phyloP scores from a whole-genome alignment of 1,284 basidiomycete species.

The Tilletia horrida region DNA sequence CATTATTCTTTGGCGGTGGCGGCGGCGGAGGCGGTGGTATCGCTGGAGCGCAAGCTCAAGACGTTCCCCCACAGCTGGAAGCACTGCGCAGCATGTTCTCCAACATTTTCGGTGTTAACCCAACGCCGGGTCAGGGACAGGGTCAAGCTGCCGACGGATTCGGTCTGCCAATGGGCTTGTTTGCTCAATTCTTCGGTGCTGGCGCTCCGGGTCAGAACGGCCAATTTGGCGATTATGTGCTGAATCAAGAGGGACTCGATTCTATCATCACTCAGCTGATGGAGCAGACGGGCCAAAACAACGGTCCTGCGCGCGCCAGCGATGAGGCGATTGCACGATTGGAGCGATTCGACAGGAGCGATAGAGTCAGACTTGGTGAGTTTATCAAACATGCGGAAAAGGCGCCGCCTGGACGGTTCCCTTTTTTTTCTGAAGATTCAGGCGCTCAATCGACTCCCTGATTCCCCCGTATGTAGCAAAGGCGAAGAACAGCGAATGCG shows the following conservation, averaged over 20 bases:
- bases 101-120: slow-evolving; percentile 33
- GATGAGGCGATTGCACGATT: slow-evolving; percentile 41
- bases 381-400: not conserved
- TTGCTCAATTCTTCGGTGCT: slow-evolving; percentile 26
- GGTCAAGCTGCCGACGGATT: slow-evolving; percentile 16
- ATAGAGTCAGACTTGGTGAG: slow-evolving; percentile 26
- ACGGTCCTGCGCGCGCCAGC: slow-evolving; percentile 38
- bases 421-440: not conserved
- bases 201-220: slow-evolving; percentile 26
- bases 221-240: slow-evolving; percentile 42
- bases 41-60: not conserved
- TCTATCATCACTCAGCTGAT: slow-evolving; percentile 49
- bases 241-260: slow-evolving; percentile 43
- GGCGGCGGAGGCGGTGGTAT: slow-evolving; percentile 4
- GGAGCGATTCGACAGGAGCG: slow-evolving; percentile 30
- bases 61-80: slow-evolving; percentile 35
- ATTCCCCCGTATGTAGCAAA: slow-evolving; percentile 9
- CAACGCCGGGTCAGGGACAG: slow-evolving; percentile 14
- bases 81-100: slow-evolving; percentile 40
- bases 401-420: not conserved
- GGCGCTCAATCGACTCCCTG: too few relatives aligned
- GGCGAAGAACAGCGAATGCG: slow-evolving; percentile 43
- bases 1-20: slow-evolving; percentile 9
- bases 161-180: slow-evolving; percentile 32
- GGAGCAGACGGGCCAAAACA: slow-evolving; percentile 43